Evolutionary conservation across 768 basidiomycete genomes (phyloP), one percentile per base, ranked within the genome.

Genomic region (Lactifluus rugatus): DNA sequence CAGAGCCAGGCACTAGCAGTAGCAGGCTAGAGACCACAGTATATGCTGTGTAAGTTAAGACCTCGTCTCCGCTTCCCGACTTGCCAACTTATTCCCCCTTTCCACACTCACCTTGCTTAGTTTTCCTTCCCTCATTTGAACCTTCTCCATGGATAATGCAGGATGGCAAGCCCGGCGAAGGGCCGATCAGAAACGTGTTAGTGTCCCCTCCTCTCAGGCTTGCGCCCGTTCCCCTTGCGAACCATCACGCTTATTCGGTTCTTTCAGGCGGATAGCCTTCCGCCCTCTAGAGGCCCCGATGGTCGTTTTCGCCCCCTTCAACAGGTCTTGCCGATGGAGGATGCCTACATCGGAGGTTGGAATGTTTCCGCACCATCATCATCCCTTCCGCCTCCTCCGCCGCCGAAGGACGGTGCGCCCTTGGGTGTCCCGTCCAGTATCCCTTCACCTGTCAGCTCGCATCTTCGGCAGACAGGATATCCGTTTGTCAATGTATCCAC

Each of bases 161-260:
- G 90, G 89, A 56, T 91, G 89, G 88, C 79, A 79, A 64, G 87
- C 87, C 36, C 75, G 76, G 16, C 78, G 81, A 52, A 78, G 78
- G 61, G 89, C 84, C 2, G 72, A 78, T 52, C 78, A 78, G 72
- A 83, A 78, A 62, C 58, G 73, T 63, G 48, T 64, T 10, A 28
- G 58, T 54, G 6, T 49, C n/a, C 31, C 49, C 52, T 46, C 5
- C 9, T 31, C 28, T 41, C n/a, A n/a, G n/a, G n/a, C n/a, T n/a
- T n/a, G 19, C 13, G 19, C 36, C 47, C 57, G 7, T 2, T 16
- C 3, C 6, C 19, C 48, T 55, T 26, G 3, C 51, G 21, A 23
- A 17, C 53, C 23, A 34, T 57, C 44, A 44, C 74, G 72, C 75
- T 76, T 60, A 66, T 69, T 58, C 66, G 72, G 48, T 55, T 63